Evolutionary conservation across 768 basidiomycete species (phyloP).

Genomic region (Cyclocybe cylindracea): DNA sequence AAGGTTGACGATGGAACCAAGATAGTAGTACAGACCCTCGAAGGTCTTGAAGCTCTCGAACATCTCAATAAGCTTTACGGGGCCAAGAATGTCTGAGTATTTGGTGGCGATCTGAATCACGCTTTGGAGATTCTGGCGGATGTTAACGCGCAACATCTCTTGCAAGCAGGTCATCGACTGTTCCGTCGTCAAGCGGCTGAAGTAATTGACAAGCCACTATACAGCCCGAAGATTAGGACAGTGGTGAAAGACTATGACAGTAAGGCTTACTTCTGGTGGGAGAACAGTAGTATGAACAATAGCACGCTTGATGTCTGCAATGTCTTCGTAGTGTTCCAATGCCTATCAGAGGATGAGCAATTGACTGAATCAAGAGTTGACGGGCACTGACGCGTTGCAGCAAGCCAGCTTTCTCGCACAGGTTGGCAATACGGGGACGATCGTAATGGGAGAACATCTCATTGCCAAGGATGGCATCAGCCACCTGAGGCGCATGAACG

Average conservation of each 20-base stretch:
- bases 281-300: conserved; percentile 90
- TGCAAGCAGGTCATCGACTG: conserved; percentile 96
- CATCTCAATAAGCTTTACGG: conserved; percentile 97
- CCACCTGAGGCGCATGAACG: conserved; percentile 95
- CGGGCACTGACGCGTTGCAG: conserved; percentile 74
- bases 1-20: conserved; percentile 96
- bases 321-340: conserved; percentile 96
- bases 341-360: conserved; percentile 54
- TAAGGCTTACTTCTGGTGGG: conserved; percentile 68
- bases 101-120: conserved; percentile 98
- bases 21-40: conserved; percentile 98
- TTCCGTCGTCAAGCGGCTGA: conserved; percentile 94
- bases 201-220: conserved; percentile 96
- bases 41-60: conserved; percentile 98
- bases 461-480: conserved; percentile 97
- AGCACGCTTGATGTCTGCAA: conserved; percentile 98
- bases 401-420: conserved; percentile 97
- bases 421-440: conserved; percentile 92
- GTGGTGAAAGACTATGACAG: conserved; percentile 1
- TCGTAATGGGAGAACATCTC: conserved; percentile 99
- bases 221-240: conserved; percentile 7
- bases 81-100: conserved; percentile 97
- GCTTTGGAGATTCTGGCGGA: conserved; percentile 95
- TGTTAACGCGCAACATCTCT: conserved; percentile 96
- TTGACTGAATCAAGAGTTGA: background rate